Evolutionary conservation across 257 asterid species (phyloP).

Genomic region (Euphrasia confusa): DNA sequence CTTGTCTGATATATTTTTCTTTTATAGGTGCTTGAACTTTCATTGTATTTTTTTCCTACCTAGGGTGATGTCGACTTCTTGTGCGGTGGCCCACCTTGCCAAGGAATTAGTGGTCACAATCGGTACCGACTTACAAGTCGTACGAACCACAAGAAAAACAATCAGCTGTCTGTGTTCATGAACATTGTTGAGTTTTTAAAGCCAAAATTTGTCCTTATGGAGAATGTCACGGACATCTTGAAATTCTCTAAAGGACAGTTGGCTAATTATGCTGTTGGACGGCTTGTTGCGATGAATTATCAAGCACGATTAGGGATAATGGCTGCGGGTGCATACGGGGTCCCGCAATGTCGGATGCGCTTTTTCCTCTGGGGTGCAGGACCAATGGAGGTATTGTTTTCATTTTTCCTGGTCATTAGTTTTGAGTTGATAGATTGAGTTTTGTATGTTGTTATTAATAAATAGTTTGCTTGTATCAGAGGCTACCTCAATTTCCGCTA

Average conservation of each 20-base stretch:
- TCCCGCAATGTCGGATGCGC: slow-evolving; percentile 9
- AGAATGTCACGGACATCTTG: slow-evolving; percentile 5
- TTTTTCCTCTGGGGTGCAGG: slow-evolving; percentile 9
- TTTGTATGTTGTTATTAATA: background rate
- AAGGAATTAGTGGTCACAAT: slow-evolving; percentile 12
- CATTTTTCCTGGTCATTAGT: background rate
- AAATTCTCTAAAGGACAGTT: background rate
- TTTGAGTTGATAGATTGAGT: background rate
- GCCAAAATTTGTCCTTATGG: slow-evolving; percentile 1
- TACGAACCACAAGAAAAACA: background rate
- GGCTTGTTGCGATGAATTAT: slow-evolving; percentile 5
- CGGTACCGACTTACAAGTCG: background rate
- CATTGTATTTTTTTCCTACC: background rate
- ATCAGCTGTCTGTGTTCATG: background rate
- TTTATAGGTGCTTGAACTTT: background rate
- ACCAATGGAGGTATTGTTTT: background rate
- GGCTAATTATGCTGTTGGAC: slow-evolving; percentile 3
- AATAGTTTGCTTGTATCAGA: background rate
- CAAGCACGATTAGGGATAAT: slow-evolving; percentile 8
- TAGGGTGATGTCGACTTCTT: slow-evolving; percentile 1
- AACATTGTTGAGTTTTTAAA: background rate
- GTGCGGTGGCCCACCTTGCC: slow-evolving; percentile 15
- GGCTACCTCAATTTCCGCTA: slow-evolving; percentile 9
- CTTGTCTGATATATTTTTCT: background rate
- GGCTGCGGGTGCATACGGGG: slow-evolving; percentile 17